Base-by-base conservation (phyloP, 163 green algal genomes). In the Scenedesmus sp. region DNA sequence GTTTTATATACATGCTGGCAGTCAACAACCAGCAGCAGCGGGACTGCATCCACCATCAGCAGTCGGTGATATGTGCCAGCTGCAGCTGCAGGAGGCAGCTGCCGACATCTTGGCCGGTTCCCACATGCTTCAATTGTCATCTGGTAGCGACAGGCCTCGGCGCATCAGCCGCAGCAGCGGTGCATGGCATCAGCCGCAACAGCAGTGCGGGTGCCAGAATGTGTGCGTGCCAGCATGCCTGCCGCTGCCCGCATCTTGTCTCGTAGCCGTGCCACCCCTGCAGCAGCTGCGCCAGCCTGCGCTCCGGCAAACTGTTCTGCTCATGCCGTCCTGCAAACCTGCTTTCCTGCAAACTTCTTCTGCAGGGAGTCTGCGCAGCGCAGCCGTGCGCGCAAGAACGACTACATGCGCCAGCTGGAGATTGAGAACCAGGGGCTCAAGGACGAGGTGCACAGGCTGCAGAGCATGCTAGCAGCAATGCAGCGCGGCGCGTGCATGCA, bases 371-470 rank as follows among this genome's bases (percentile, higher is more conserved):
- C 92, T 34, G 95, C 95, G 46, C 93, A 96, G 86, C 95, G 95
- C 85, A 95, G 91, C 52, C 88, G 95, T 59, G 73, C 92, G 20
- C 92, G 95, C 83, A 96, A 95, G 87, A 96, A 94, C 54, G 84
- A 84, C 0, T 96, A 96, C 90, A 96, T 96, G 92, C 94, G 92
- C 26, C 88, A 91, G 74, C 88, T 96, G 46, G 95, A 96, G 89
- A 57, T 93, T 0, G 95, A 96, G 88, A 96, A 96, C 93, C 64
- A 93, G 15, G 83, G 87, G 16, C 94, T 96, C 0, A 93, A 93
- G 74, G 73, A 95, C 34, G 94, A 96, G 92, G 64, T 93, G 56
- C 23, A 82, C 2, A 57, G 90, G 23, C 59, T 93, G 67, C 67
- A 77, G 23, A 55, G 91, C 7, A 12, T 86, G 23, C 12, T 92